Conservation (phyloP, 2,329 filamentous ascomycete species). For the Colletotrichum plurivorum region DNA sequence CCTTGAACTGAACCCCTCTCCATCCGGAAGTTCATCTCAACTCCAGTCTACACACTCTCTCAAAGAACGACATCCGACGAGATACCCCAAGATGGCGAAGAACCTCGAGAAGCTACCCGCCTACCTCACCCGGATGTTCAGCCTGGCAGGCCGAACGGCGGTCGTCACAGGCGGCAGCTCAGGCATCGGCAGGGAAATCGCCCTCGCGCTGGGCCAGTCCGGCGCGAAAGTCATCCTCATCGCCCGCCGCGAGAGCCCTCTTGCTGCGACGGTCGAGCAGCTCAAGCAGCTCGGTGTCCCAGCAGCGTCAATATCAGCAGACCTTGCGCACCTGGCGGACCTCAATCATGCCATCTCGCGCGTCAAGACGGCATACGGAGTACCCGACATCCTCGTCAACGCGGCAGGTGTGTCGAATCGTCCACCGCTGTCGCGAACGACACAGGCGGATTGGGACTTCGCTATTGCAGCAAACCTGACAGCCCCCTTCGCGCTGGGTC, state of each 20-base stretch:
- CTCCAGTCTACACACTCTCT: background rate
- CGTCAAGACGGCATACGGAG: constrained; percentile 41
- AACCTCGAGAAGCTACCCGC: constrained; percentile 19
- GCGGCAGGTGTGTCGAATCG: constrained; percentile 49
- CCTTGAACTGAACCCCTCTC: constrained; percentile 13
- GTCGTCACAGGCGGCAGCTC: constrained; percentile 52
- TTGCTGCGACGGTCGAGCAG: constrained; percentile 44
- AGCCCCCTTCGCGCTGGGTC: constrained; percentile 49
- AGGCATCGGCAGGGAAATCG: constrained; percentile 52
- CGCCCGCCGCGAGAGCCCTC: constrained; percentile 45
- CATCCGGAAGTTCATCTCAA: background rate
- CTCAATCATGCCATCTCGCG: constrained; percentile 42
- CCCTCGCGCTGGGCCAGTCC: constrained; percentile 47
- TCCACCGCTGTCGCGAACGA: constrained; percentile 48
- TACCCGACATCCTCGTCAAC: constrained; percentile 51
- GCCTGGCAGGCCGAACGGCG: constrained; percentile 47
- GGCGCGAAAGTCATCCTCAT: constrained; percentile 50
- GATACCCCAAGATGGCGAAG: constrained; percentile 19
- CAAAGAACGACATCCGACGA: background rate
- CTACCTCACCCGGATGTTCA: constrained; percentile 49
- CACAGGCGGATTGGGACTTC: constrained; percentile 48
- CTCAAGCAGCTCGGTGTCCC: constrained; percentile 46
- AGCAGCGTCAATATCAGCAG: constrained; percentile 42
- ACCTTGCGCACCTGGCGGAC: constrained; percentile 42
- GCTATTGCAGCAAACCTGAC: constrained; percentile 52